phyloP scores from a whole-genome alignment of 179 eudicot species.

The Vitellaria paradoxa region DNA sequence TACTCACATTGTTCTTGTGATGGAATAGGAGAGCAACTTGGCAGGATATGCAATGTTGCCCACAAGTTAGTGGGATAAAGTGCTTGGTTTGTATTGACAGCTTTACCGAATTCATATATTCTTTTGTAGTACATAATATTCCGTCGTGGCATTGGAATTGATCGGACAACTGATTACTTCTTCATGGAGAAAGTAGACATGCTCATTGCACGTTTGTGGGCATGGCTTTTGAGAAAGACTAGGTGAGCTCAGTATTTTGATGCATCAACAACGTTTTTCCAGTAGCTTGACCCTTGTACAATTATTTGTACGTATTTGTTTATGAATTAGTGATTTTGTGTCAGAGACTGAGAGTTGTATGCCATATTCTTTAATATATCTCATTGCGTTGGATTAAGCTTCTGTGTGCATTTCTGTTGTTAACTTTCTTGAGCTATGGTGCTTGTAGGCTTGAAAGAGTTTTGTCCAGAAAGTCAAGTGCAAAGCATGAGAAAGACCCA shows the following conservation, averaged over 20 bases:
- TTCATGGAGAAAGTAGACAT: constrained; percentile 93
- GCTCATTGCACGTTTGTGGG: constrained; percentile 78
- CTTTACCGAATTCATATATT: constrained; percentile 1
- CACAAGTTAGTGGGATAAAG: constrained; percentile 5
- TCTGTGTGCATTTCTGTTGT: not conserved
- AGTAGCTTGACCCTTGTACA: not conserved
- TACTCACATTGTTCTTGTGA: not conserved
- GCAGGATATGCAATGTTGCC: not conserved
- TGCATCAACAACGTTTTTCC: not conserved
- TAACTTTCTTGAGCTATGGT: constrained; percentile 7
- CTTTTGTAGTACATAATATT: constrained; percentile 73
- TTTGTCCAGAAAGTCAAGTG: constrained; percentile 45
- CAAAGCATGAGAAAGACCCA: constrained; percentile 34
- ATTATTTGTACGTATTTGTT: not conserved
- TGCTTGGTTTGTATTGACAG: not conserved
- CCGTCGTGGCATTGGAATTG: constrained; percentile 97
- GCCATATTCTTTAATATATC: not conserved
- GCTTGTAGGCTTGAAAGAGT: constrained; percentile 54
- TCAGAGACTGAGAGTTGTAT: not conserved
- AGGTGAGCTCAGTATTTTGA: constrained; percentile 21
- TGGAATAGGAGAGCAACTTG: not conserved
- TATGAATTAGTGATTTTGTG: not conserved
- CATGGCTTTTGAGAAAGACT: constrained; percentile 54
- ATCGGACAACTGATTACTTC: constrained; percentile 75
- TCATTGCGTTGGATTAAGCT: constrained; percentile 8